Evolutionary conservation across 495 filamentous ascomycete genomes (phyloP), one percentile per base, ranked within the genome.

Genomic region (Podospora pseudocomata): DNA sequence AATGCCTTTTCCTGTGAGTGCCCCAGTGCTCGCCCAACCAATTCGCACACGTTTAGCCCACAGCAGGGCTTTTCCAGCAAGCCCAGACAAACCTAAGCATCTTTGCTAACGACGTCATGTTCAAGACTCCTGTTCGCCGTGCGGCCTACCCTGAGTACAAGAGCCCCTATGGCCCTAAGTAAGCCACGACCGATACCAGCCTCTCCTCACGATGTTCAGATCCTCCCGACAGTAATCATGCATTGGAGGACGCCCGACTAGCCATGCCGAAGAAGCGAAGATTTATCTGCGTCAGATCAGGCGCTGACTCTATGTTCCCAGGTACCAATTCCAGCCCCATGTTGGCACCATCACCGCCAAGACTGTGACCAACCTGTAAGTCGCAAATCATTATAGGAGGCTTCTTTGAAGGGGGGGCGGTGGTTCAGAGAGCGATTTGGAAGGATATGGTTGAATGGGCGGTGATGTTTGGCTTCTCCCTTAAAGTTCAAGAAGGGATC

Each of bases 121-220:
- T 63, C 23, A 69, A 84, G 82, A 77, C 80, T 68, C 74, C 75
- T 66, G 58, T 74, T 66, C 77, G 65, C 72, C 73, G 65, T 65
- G 63, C 70, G 20, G 56, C 71, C 65, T 75, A 70, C 71, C 76
- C 77, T 18, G 57, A 73, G 66, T 84, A 82, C 80, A 81, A 81
- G 76, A 85, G 81, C 76, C 75, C 77, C 55, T 83, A 81, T 67
- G 82, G 82, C 75, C 82, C 82, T 20, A 85, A 85, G 82, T 85
- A 78, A 82, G 82, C 79, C n/a, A 56, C 63, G 39, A 20, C 56
- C 28, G 23, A 58, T 58, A 58, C 56, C 57, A 55, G 49, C 11
- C 39, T 15, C 58, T n/a, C 57, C 32, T 65, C 26, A 13, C 27
- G 13, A 39, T 9, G 26, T 9, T n/a, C 16, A 56, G 39, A 58